These are phyloP conservation scores for Sarocladium brachiariae DNA, from an alignment of 2,329 filamentous ascomycete species.

Conservation along the genomic window DNA sequence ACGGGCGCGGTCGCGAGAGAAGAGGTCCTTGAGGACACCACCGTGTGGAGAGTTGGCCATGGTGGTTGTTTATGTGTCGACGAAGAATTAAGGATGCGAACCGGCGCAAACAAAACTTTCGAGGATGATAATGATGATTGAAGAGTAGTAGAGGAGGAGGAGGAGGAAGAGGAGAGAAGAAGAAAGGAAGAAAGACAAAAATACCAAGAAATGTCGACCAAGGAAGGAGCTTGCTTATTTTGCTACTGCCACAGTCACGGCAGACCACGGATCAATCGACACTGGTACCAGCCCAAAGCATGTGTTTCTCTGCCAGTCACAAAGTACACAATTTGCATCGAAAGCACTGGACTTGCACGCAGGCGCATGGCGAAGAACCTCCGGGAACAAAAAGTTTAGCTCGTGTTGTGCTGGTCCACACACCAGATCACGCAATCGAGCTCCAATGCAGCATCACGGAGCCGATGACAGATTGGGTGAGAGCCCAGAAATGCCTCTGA, in stretches of 20 bases:
- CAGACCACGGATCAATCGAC: not conserved
- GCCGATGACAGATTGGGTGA: slow-evolving; percentile 1
- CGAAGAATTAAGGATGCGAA: not conserved
- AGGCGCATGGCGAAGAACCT: slow-evolving; percentile 5
- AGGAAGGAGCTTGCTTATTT: slow-evolving; percentile 2
- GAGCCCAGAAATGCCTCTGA: slow-evolving; percentile 1
- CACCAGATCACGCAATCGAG: slow-evolving; percentile 8
- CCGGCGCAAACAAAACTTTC: slow-evolving; percentile 9
- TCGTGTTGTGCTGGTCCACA: slow-evolving; percentile 6
- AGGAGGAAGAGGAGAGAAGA: slow-evolving; percentile 1
- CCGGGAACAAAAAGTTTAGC: slow-evolving; percentile 9
- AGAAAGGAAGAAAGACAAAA: slow-evolving; percentile 1
- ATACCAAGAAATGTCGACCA: not conserved
- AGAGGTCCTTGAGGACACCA: slow-evolving; percentile 94
- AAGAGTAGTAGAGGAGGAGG: no score
- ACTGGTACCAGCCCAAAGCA: slow-evolving; percentile 1
- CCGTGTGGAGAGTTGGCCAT: slow-evolving; percentile 75
- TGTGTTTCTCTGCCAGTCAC: slow-evolving; percentile 1
- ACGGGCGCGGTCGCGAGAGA: slow-evolving; percentile 83
- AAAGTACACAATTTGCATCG: not conserved
- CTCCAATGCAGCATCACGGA: not conserved
- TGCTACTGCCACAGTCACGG: not conserved
- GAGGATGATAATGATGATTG: slow-evolving; percentile 13
- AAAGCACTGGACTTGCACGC: not conserved
- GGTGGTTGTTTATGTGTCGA: slow-evolving; percentile 20